phyloP scores from a whole-genome alignment of 257 asterid genomes.

The Solanum habrochaites region DNA sequence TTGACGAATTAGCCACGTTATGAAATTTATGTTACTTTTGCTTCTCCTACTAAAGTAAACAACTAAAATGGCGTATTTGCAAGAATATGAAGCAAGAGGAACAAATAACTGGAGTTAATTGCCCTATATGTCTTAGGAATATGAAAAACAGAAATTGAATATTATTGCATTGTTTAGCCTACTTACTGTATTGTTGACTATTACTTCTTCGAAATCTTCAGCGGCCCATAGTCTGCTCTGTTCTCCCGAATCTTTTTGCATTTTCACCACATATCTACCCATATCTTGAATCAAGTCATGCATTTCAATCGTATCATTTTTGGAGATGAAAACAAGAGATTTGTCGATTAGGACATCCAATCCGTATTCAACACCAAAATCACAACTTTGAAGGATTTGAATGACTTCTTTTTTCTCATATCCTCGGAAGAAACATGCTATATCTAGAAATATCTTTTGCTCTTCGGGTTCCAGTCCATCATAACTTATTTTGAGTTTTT shows the following conservation, averaged over 20 bases:
- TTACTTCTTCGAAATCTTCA: not conserved
- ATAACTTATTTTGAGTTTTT: not conserved
- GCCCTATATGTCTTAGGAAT: not conserved
- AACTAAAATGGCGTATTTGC: not conserved
- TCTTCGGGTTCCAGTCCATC: not conserved
- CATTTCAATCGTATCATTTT: not conserved
- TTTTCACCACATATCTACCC: not conserved
- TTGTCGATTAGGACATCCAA: not conserved
- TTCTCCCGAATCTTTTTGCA: not conserved
- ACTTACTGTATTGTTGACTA: not conserved
- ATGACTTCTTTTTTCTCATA: not conserved
- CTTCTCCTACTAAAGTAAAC: not conserved
- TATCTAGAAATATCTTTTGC: not conserved
- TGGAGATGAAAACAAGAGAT: not conserved
- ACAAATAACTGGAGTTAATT: not conserved
- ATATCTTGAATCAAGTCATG: not conserved
- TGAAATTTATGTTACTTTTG: not conserved
- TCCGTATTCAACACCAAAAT: not conserved
- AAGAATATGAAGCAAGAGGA: not conserved
- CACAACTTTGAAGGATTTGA: not conserved
- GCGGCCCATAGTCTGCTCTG: not conserved
- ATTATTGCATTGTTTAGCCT: not conserved
- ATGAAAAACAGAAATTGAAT: not conserved
- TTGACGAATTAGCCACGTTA: not conserved
- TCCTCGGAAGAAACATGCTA: not conserved